Evolutionary conservation across 352 stramenopile species (phyloP).

Genomic region (Pythium phragmiticola): DNA sequence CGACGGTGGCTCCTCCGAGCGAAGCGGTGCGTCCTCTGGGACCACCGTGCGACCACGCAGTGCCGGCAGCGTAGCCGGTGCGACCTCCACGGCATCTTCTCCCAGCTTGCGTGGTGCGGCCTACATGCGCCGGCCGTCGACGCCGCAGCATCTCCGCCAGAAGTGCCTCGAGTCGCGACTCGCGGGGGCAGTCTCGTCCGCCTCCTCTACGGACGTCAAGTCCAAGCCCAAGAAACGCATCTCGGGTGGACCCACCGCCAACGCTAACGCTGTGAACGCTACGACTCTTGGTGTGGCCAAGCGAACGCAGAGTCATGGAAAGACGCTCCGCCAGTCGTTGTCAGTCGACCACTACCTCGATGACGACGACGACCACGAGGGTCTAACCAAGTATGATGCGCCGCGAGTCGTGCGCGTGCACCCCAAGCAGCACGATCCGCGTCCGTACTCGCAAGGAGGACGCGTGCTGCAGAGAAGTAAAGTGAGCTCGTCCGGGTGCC

Average conservation of each 20-base stretch:
- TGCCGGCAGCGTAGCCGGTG: conserved; percentile 48
- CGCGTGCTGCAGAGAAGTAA: conserved; percentile 50
- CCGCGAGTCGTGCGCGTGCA: conserved; percentile 55
- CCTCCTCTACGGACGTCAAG: conserved; percentile 5
- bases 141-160: conserved; percentile 57
- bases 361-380: background rate
- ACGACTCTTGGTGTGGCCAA: background rate
- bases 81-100: conserved; percentile 23
- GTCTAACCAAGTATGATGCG: conserved; percentile 18
- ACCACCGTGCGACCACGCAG: conserved; percentile 40
- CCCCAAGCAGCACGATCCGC: conserved; percentile 56
- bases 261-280: no score
- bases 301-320: background rate
- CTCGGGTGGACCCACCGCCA: background rate
- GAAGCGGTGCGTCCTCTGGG: conserved; percentile 10
- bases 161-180: conserved; percentile 66
- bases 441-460: conserved; percentile 48
- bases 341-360: conserved; percentile 17
- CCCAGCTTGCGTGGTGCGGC: conserved; percentile 43
- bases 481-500: conserved; percentile 39
- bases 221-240: conserved; percentile 39
- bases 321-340: conserved; percentile 38
- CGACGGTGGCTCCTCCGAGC: conserved; percentile 11
- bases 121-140: conserved; percentile 61
- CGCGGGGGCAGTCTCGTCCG: conserved; percentile 17